Evolutionary conservation across 2,329 filamentous ascomycete genomes (phyloP).

Genomic region (Calonectria ilicicola): DNA sequence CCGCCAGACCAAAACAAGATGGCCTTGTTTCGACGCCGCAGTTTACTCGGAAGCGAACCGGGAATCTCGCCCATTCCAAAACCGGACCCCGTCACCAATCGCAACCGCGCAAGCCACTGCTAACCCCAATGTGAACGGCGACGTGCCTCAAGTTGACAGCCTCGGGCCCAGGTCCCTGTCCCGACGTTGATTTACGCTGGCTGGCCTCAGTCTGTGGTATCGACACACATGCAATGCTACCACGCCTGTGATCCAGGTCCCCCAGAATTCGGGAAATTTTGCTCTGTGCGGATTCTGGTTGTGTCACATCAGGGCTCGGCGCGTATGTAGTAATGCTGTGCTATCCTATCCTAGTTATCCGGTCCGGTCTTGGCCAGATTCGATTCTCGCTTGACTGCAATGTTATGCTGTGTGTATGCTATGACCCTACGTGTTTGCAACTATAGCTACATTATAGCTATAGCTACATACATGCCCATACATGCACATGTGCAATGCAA

Average conservation of each 20-base stretch:
- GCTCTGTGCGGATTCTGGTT: neutral
- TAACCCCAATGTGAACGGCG: neutral
- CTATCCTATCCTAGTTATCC: no score
- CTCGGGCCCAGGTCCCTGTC: constrained; percentile 12
- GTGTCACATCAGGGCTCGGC: neutral
- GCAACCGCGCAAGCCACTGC: neutral
- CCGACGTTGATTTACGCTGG: constrained; percentile 25
- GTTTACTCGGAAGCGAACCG: neutral
- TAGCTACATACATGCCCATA: no score
- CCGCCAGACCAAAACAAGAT: neutral
- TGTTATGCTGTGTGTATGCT: neutral
- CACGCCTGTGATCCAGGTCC: neutral
- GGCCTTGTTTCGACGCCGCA: constrained; percentile 17
- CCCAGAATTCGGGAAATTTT: constrained; percentile 12
- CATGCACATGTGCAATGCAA: neutral
- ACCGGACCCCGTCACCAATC: constrained; percentile 4
- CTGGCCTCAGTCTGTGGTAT: constrained; percentile 7
- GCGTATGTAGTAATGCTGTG: neutral
- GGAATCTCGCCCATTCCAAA: neutral
- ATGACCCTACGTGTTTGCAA: neutral
- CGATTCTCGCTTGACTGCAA: neutral
- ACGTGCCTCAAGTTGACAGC: constrained; percentile 5
- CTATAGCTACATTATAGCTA: neutral
- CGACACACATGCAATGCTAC: constrained; percentile 15
- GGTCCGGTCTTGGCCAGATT: no score